Conservation (phyloP, 192 early-diverging fungal genomes). For the Chytriomyces hyalinus region DNA sequence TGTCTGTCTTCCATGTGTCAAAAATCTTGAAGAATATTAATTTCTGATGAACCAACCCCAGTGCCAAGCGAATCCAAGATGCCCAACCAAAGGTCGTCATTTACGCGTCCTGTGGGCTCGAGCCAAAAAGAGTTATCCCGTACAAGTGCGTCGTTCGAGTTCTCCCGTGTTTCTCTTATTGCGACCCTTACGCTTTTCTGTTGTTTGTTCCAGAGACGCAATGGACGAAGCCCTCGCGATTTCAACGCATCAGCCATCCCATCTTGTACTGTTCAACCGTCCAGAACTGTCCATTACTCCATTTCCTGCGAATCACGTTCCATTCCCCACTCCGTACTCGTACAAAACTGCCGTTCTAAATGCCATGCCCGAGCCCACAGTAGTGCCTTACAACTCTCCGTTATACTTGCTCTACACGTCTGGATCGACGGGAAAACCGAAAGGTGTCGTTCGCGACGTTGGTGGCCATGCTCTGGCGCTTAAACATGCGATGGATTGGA, state of each 20-base stretch:
- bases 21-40: neutral
- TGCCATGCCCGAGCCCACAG: conserved; percentile 2
- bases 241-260: conserved; percentile 51
- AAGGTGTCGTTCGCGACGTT: conserved; percentile 63
- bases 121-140: conserved; percentile 71
- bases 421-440: conserved; percentile 74
- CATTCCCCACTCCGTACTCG: conserved; percentile 10
- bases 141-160: conserved; percentile 58
- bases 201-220: neutral
- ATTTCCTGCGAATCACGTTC: neutral
- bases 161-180: neutral
- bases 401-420: conserved; percentile 77
- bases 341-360: conserved; percentile 3
- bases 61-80: conserved; percentile 83
- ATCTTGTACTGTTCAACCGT: conserved; percentile 70
- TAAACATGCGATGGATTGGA: conserved; percentile 70
- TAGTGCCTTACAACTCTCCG: conserved; percentile 43
- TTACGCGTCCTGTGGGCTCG: conserved; percentile 79
- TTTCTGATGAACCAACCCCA: neutral
- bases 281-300: conserved; percentile 49
- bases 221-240: conserved; percentile 74
- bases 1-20: neutral
- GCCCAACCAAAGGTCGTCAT: conserved; percentile 76
- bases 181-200: neutral
- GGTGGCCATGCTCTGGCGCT: conserved; percentile 76